Evolutionary conservation across 148 eudicot species (phyloP).

Genomic region (Nepenthes gracilis): DNA sequence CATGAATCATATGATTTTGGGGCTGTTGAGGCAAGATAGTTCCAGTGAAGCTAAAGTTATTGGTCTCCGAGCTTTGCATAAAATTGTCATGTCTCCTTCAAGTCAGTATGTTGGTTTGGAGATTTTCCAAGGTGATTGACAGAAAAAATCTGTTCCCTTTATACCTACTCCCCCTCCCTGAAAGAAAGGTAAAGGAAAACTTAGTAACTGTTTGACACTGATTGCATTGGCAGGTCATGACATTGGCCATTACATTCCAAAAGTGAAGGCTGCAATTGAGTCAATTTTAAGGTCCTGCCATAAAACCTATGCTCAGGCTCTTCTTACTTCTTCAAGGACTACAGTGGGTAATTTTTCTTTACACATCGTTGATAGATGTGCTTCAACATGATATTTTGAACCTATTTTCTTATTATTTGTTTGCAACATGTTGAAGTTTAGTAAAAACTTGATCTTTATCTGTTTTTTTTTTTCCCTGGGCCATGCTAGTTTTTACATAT

Average conservation of each 20-base stretch:
- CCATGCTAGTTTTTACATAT: too few species aligned
- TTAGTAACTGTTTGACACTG: constrained; percentile 8
- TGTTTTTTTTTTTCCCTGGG: too few species aligned
- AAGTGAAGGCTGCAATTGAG: constrained; percentile 98
- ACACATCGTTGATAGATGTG: neutral
- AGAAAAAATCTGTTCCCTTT: neutral
- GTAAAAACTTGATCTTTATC: too few species aligned
- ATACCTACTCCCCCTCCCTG: neutral
- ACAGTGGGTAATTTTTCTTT: constrained; percentile 52
- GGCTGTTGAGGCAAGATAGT: constrained; percentile 88
- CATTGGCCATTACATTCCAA: constrained; percentile 94
- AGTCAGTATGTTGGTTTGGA: constrained; percentile 87
- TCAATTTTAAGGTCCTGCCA: constrained; percentile 86
- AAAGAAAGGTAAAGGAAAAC: neutral
- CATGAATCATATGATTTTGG: constrained; percentile 91
- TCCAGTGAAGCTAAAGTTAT: constrained; percentile 98
- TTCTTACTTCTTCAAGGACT: constrained; percentile 89
- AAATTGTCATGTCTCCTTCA: constrained; percentile 83
- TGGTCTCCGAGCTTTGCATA: constrained; percentile 97
- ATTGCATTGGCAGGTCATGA: constrained; percentile 56
- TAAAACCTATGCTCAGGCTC: constrained; percentile 80
- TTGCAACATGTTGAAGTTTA: too few species aligned
- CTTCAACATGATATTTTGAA: too few species aligned
- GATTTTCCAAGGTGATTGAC: constrained; percentile 79
- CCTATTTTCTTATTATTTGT: too few species aligned